A percentile compares a stretch with the other conserved stretches of the same genome.
Conservation (phyloP, 1,139 yeast species). For the Pichia cactophila region DNA sequence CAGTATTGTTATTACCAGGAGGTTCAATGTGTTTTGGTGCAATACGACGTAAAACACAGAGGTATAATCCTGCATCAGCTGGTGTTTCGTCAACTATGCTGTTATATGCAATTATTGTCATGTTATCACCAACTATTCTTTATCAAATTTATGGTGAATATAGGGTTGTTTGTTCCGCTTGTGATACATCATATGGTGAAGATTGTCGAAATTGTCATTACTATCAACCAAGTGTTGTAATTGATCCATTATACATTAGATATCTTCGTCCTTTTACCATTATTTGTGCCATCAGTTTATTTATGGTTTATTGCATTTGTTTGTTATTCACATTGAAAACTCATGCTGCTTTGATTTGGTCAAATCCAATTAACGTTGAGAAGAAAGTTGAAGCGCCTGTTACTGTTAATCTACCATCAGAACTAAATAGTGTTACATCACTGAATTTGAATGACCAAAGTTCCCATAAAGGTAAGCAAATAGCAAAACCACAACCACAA, state of each 20-base stretch:
- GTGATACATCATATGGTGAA: conserved; percentile 8
- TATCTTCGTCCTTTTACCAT: conserved; percentile 76
- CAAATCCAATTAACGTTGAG: conserved; percentile 39
- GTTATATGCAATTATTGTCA: conserved; percentile 80
- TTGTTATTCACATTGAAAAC: conserved; percentile 88
- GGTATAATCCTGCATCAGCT: conserved; percentile 93
- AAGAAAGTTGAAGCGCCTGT: conserved; percentile 16
- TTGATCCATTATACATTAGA: conserved; percentile 52
- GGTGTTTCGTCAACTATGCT: conserved; percentile 97
- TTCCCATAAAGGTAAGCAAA: not conserved
- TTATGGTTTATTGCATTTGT: conserved; percentile 84
- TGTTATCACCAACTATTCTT: conserved; percentile 89
- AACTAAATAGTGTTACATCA: conserved; percentile 24
- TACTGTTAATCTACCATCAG: conserved; percentile 6
- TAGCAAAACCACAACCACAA: conserved; percentile 7
- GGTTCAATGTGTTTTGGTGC: conserved; percentile 98
- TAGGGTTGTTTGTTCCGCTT: conserved; percentile 57
- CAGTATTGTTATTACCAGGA: conserved; percentile 86
- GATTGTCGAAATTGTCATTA: conserved; percentile 70
- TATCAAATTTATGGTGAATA: conserved; percentile 88
- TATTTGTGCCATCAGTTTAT: conserved; percentile 71
- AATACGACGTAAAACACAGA: conserved; percentile 77
- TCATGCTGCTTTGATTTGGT: conserved; percentile 96
- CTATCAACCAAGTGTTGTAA: conserved; percentile 63
- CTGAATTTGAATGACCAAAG: conserved; percentile 17